Conservation (phyloP, 2,329 filamentous ascomycete species). For the Fusarium burgessii region DNA sequence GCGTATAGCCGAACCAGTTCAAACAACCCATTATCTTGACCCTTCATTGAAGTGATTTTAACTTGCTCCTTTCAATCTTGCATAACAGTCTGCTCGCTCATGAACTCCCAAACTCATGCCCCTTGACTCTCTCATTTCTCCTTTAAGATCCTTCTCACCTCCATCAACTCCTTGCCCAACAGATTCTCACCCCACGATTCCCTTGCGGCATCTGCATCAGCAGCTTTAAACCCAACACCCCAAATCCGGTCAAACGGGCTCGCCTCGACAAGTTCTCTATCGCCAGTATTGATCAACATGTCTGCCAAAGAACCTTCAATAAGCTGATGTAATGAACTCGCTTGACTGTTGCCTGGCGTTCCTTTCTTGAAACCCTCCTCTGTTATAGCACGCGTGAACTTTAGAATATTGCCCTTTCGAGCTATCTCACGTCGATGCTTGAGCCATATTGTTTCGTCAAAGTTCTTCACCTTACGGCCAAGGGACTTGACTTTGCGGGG, state of each 20-base stretch:
- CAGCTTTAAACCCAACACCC: constrained; percentile 71
- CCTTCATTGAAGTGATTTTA: background rate
- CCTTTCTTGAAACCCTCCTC: constrained; percentile 46
- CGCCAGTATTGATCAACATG: constrained; percentile 68
- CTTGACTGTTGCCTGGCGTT: constrained; percentile 32
- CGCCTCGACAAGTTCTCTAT: constrained; percentile 72
- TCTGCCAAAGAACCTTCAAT: constrained; percentile 57
- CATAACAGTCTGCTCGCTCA: background rate
- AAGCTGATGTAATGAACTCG: constrained; percentile 35
- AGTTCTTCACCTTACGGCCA: constrained; percentile 66
- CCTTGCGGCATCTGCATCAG: constrained; percentile 60
- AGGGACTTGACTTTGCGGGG: constrained; percentile 65
- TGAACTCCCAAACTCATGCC: background rate
- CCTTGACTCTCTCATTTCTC: constrained; percentile 48
- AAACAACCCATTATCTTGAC: background rate
- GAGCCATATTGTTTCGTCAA: constrained; percentile 65
- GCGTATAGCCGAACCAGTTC: constrained; percentile 13
- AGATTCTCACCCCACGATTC: constrained; percentile 73
- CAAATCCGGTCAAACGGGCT: constrained; percentile 71
- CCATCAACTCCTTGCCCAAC: constrained; percentile 72
- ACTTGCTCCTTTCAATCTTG: background rate
- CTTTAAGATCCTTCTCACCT: constrained; percentile 65
- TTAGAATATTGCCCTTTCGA: constrained; percentile 66
- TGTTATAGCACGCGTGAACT: constrained; percentile 64
- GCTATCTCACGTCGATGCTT: constrained; percentile 66